phyloP scores from a whole-genome alignment of 179 eudicot species.

The Camellia oleifera region DNA sequence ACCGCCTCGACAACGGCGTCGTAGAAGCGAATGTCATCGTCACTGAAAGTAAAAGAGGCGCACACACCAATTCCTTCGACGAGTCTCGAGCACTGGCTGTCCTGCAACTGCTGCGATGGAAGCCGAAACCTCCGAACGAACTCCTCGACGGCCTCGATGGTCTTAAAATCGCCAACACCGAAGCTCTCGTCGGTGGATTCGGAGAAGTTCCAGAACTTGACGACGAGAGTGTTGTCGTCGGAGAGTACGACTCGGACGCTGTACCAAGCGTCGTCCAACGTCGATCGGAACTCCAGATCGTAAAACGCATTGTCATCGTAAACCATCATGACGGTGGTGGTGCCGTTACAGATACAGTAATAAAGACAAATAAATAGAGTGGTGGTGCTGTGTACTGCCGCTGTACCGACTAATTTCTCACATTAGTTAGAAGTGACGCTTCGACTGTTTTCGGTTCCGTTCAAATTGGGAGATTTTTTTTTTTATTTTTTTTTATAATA shows the following conservation, averaged over 20 bases:
- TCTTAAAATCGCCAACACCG: constrained; percentile 18
- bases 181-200: constrained; percentile 23
- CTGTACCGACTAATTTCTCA: too few relatives aligned
- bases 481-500: too few relatives aligned
- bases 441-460: too few relatives aligned
- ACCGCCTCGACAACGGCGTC: constrained; percentile 67
- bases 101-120: constrained; percentile 47
- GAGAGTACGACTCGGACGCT: constrained; percentile 24
- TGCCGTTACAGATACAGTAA: too few relatives aligned
- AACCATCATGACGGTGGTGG: neutral
- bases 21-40: constrained; percentile 36
- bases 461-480: too few relatives aligned
- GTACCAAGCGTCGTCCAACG: constrained; percentile 58
- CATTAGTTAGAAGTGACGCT: too few relatives aligned
- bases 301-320: neutral
- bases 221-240: constrained; percentile 25
- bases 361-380: too few relatives aligned
- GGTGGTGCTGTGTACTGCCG: too few relatives aligned
- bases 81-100: constrained; percentile 36
- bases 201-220: constrained; percentile 35
- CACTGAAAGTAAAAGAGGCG: constrained; percentile 23
- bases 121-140: constrained; percentile 38
- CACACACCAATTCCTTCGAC: constrained; percentile 42
- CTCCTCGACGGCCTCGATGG: constrained; percentile 21
- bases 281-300: constrained; percentile 37